Evolutionary conservation across 164 flowering plant species (phyloP).

Genomic region (Macadamia tetraphylla): DNA sequence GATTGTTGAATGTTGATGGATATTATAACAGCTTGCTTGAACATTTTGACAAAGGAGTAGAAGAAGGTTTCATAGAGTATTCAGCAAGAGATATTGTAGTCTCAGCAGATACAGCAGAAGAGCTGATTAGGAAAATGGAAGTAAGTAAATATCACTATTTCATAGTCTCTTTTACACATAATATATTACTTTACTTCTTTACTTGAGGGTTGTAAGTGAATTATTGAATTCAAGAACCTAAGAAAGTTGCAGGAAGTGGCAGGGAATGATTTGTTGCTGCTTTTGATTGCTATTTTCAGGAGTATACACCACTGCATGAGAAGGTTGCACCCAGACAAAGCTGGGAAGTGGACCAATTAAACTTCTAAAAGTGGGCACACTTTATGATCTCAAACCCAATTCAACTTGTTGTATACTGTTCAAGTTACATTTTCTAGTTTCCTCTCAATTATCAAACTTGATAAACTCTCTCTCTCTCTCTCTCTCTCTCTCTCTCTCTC

Average conservation of each 20-base stretch:
- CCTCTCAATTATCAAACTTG: not conserved
- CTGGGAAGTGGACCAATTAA: conserved; percentile 48
- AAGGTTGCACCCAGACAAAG: conserved; percentile 49
- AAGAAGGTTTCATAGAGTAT: conserved; percentile 61
- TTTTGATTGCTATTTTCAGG: conserved; percentile 31
- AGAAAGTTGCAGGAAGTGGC: conserved; percentile 9
- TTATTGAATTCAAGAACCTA: conserved; percentile 15
- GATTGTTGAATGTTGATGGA: conserved; percentile 63
- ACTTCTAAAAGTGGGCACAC: conserved; percentile 32
- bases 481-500: conserved; percentile 5
- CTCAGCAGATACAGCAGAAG: conserved; percentile 44
- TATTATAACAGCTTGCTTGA: conserved; percentile 53
- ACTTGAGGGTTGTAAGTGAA: conserved; percentile 15
- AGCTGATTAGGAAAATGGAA: conserved; percentile 52
- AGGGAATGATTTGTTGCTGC: conserved; percentile 11
- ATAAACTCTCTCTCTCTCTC: conserved; percentile 1
- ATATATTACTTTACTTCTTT: not conserved
- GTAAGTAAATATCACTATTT: not conserved
- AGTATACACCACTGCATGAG: conserved; percentile 46
- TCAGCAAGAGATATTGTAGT: conserved; percentile 49
- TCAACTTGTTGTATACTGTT: conserved; percentile 12
- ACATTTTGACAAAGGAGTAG: conserved; percentile 64
- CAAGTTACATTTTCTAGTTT: not conserved
- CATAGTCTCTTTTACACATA: not conserved
- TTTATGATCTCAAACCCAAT: conserved; percentile 14